A percentile compares a stretch with the other conserved stretches of the same genome.
Evolutionary conservation across 345 rosid species (phyloP).

Genomic region (Firmiana major): DNA sequence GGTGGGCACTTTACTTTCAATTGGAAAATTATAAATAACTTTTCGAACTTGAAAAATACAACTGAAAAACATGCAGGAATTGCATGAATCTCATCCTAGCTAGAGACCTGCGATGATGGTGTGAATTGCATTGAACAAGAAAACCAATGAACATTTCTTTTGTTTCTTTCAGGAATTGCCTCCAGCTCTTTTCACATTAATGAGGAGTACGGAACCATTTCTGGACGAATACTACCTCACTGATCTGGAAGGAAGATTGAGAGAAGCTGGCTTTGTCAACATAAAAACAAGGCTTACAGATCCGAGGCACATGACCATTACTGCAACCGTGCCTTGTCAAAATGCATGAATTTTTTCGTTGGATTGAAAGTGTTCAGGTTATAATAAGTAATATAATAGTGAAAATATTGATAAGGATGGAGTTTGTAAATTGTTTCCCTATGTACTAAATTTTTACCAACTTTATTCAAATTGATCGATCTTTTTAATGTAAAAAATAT

Average conservation of each 20-base stretch:
- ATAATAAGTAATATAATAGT: too few relatives aligned
- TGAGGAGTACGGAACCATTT: constrained; percentile 65
- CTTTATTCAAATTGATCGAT: too few relatives aligned
- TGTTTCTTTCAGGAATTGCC: constrained; percentile 38
- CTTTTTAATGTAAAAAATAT: too few relatives aligned
- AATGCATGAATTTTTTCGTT: not conserved
- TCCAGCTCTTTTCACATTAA: constrained; percentile 49
- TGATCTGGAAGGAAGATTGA: constrained; percentile 45
- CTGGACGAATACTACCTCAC: constrained; percentile 49
- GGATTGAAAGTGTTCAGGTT: too few relatives aligned
- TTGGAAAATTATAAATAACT: too few relatives aligned
- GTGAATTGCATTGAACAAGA: not conserved
- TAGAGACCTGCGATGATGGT: not conserved
- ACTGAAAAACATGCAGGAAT: not conserved
- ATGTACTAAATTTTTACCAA: too few relatives aligned
- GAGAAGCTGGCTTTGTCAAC: constrained; percentile 45
- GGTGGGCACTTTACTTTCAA: too few relatives aligned
- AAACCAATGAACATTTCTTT: not conserved
- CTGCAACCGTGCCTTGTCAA: constrained; percentile 41
- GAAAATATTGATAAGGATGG: too few relatives aligned
- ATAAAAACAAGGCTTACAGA: constrained; percentile 40
- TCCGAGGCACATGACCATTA: constrained; percentile 51
- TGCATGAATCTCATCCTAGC: not conserved
- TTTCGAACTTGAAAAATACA: not conserved
- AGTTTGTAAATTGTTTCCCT: too few relatives aligned